phyloP scores from a whole-genome alignment of 169 alveolate genomes.

The Cryptosporidium sp. region DNA sequence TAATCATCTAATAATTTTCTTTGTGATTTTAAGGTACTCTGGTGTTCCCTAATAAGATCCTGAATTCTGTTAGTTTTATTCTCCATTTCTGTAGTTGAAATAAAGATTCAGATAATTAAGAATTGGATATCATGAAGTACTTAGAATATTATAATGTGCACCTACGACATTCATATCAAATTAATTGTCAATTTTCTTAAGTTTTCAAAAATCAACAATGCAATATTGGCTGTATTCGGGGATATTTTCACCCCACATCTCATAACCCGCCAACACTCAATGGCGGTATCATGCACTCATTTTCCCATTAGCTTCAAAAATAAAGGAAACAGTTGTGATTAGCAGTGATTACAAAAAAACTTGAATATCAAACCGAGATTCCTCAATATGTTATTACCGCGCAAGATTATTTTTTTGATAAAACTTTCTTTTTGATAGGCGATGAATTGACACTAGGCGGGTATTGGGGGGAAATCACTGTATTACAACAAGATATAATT shows the following conservation, averaged over 20 bases:
- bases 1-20: constrained; percentile 33
- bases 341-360: background rate
- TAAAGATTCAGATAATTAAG: background rate
- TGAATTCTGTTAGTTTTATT: constrained; percentile 39
- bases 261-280: background rate
- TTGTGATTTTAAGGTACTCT: constrained; percentile 57
- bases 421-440: background rate
- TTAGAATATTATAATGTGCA: background rate
- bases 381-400: background rate
- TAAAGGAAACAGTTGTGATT: background rate
- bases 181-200: background rate
- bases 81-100: constrained; percentile 8
- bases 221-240: background rate
- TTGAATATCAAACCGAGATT: background rate
- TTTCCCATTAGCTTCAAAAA: background rate
- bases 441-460: background rate
- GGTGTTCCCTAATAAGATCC: constrained; percentile 56
- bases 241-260: background rate
- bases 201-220: background rate
- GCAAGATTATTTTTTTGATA: background rate
- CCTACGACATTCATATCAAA: background rate
- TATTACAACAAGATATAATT: background rate
- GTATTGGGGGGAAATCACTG: background rate
- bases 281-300: background rate
- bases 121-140: background rate